These are phyloP conservation scores for Arthrocladium fulminans DNA, from an alignment of 2,329 filamentous ascomycete species.

Conservation along the genomic window DNA sequence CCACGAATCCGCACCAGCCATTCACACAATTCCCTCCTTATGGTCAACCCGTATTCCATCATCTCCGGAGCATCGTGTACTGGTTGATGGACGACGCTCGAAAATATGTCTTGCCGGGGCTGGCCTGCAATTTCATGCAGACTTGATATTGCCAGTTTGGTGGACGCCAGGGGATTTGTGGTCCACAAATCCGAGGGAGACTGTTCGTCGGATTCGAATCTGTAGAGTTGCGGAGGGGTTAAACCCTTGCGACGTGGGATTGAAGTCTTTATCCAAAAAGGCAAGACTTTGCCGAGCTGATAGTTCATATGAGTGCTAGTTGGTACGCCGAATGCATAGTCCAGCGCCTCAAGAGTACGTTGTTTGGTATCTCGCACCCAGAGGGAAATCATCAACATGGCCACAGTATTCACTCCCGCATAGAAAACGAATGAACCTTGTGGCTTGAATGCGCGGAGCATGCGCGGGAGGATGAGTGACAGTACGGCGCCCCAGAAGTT, in stretches of 20 bases:
- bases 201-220: constrained; percentile 34
- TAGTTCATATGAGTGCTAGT: constrained; percentile 50
- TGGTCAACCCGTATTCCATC: too few relatives aligned
- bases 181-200: too few relatives aligned
- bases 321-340: constrained; percentile 53
- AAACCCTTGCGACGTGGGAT: constrained; percentile 44
- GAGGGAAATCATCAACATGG: constrained; percentile 56
- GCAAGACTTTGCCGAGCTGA: constrained; percentile 48
- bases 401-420: constrained; percentile 50
- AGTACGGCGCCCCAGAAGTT: constrained; percentile 43
- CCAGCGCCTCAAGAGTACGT: constrained; percentile 36
- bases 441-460: constrained; percentile 40
- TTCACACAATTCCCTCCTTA: too few relatives aligned
- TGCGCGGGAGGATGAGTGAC: constrained; percentile 43
- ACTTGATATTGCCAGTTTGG: too few relatives aligned
- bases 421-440: constrained; percentile 51
- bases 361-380: constrained; percentile 51
- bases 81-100: too few relatives aligned
- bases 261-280: constrained; percentile 54
- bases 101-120: too few relatives aligned
- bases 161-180: too few relatives aligned
- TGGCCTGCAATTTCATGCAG: too few relatives aligned
- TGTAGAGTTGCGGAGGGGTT: constrained; percentile 44
- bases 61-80: too few relatives aligned
- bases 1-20: too few relatives aligned